Percentiles rank a stretch among this genome's conserved stretches.
Evolutionary conservation across 106 monocot species (phyloP).

Genomic region (Hemerocallis citrina): DNA sequence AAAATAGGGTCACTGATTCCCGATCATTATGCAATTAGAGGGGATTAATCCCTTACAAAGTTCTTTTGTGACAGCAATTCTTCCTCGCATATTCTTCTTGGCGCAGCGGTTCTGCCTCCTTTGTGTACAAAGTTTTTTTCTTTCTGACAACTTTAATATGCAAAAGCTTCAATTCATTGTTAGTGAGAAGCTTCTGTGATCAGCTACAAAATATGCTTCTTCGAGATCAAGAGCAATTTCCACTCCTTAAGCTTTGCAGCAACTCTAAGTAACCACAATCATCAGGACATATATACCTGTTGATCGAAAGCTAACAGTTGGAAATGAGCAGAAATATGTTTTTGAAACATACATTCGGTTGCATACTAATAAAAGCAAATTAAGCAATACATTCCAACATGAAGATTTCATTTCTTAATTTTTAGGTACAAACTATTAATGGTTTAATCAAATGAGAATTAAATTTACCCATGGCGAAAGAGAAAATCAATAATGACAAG

Average conservation of each 20-base stretch:
- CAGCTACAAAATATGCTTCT: too few species aligned
- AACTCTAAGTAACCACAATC: constrained; percentile 68
- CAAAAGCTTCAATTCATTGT: too few species aligned
- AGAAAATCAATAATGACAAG: constrained; percentile 90
- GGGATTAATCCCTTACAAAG: too few species aligned
- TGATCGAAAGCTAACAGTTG: not conserved
- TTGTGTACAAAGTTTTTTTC: too few species aligned
- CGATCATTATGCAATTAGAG: too few species aligned
- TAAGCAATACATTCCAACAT: not conserved
- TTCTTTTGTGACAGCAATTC: too few species aligned
- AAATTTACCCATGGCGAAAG: constrained; percentile 81
- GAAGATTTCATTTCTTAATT: not conserved
- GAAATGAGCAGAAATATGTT: not conserved
- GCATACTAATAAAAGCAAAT: not conserved
- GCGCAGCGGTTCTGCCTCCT: too few species aligned
- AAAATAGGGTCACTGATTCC: too few species aligned
- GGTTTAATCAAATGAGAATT: not conserved
- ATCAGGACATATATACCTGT: constrained; percentile 72
- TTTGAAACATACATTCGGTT: not conserved
- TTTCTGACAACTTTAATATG: too few species aligned
- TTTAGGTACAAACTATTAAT: not conserved
- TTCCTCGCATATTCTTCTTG: too few species aligned
- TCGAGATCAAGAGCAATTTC: constrained; percentile 52
- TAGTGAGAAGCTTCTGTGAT: too few species aligned
- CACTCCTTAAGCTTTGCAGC: constrained; percentile 64